Percentiles rank a stretch among this genome's conserved stretches.
Evolutionary conservation across 202 grass and related monocot species (phyloP).

Genomic region (Schoenoplectus tabernaemontani): DNA sequence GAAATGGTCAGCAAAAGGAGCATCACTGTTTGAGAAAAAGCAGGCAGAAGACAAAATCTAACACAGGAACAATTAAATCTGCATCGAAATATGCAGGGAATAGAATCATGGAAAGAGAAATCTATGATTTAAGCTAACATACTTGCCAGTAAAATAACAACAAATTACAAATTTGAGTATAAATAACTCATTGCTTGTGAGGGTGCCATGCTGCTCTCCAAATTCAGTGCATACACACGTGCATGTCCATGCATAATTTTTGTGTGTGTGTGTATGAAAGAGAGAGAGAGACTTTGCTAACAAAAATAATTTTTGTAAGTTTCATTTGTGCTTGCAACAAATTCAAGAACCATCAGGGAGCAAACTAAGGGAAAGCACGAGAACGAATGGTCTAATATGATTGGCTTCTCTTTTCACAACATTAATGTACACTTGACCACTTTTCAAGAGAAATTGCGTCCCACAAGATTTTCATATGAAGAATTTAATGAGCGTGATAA

Average conservation of each 20-base stretch:
- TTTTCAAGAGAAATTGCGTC: conserved; percentile 4
- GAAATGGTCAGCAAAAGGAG: background rate
- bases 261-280: background rate
- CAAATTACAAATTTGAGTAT: background rate
- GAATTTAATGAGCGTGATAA: no score
- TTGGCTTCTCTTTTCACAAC: background rate
- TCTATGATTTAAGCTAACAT: background rate
- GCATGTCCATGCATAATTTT: no score
- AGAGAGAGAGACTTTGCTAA: background rate
- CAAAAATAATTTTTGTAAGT: background rate
- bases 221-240: background rate
- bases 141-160: background rate
- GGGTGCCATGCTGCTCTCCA: background rate
- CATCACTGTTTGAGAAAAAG: background rate
- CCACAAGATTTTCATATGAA: no score
- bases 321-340: background rate
- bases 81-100: background rate
- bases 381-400: conserved; percentile 1
- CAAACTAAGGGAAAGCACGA: background rate
- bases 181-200: background rate
- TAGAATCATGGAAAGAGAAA: background rate
- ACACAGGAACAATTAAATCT: background rate
- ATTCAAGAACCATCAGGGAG: background rate
- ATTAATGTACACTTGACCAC: background rate
- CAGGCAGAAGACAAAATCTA: background rate